A percentile compares a stretch with the other conserved stretches of the same genome.
These are phyloP conservation scores for Geum urbanum DNA, from an alignment of 306 rosid species.

Conservation along the genomic window DNA sequence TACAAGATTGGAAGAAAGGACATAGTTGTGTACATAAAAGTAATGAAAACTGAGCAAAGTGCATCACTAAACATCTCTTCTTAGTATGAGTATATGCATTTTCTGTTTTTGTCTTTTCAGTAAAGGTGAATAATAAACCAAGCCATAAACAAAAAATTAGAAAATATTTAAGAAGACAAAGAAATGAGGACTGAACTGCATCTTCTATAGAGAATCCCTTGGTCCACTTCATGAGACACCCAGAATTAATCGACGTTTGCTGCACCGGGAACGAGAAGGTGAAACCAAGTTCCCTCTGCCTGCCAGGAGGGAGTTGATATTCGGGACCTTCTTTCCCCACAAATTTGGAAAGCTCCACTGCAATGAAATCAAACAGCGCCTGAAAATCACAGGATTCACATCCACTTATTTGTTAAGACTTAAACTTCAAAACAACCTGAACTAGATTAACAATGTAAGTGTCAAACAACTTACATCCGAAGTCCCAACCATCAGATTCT, in stretches of 20 bases:
- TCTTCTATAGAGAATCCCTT: conserved; percentile 90
- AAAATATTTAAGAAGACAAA: conserved; percentile 26
- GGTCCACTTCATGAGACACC: conserved; percentile 87
- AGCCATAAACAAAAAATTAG: background rate
- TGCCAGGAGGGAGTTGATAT: conserved; percentile 63
- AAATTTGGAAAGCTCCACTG: conserved; percentile 63
- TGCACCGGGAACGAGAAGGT: conserved; percentile 97
- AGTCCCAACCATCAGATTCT: conserved; percentile 75
- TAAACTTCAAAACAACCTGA: background rate
- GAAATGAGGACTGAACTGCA: conserved; percentile 49
- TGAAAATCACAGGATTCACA: conserved; percentile 41
- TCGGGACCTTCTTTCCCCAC: conserved; percentile 72
- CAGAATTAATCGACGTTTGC: conserved; percentile 88
- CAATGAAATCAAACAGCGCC: conserved; percentile 85
- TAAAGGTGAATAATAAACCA: background rate
- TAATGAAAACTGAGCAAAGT: conserved; percentile 3
- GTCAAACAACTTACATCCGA: conserved; percentile 57
- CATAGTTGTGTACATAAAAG: background rate
- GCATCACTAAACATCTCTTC: background rate
- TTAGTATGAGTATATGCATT: background rate
- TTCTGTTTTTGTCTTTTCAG: background rate
- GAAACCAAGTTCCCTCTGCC: conserved; percentile 93
- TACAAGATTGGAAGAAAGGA: background rate
- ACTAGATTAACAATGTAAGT: background rate
- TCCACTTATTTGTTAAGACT: background rate